Conservation (phyloP, 768 basidiomycete genomes). For the Phylloporus sp. region DNA sequence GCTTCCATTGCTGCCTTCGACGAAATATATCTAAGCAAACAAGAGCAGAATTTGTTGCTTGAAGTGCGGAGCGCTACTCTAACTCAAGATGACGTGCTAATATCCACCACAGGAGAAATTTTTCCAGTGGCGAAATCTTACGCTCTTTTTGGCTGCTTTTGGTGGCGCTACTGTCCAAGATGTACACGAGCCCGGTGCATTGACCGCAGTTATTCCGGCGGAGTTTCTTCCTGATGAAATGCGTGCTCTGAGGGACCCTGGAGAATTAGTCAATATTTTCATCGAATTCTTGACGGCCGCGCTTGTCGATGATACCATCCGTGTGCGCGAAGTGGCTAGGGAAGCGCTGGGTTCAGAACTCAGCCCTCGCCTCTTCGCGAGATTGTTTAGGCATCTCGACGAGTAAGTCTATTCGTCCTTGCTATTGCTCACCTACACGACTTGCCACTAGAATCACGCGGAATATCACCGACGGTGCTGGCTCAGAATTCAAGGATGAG, state of each 20-base stretch:
- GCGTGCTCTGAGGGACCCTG: conserved; percentile 57
- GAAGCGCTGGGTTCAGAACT: conserved; percentile 81
- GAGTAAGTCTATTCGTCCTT: conserved; percentile 45
- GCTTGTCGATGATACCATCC: conserved; percentile 55
- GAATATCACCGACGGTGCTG: conserved; percentile 44
- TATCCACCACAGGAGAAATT: conserved; percentile 52
- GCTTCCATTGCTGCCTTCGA: conserved; percentile 33
- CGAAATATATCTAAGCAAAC: conserved; percentile 31
- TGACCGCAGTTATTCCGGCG: conserved; percentile 50
- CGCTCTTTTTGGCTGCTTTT: conserved; percentile 71
- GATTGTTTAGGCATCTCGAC: conserved; percentile 66
- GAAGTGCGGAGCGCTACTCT: conserved; percentile 30
- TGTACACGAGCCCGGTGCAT: conserved; percentile 42
- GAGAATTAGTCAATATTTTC: conserved; percentile 57
- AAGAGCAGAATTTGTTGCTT: conserved; percentile 34
- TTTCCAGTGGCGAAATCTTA: conserved; percentile 82
- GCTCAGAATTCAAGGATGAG: conserved; percentile 36
- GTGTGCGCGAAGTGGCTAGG: conserved; percentile 71
- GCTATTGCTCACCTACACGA: neutral
- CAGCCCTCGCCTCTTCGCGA: conserved; percentile 60
- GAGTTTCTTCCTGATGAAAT: conserved; percentile 66
- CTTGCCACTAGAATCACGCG: conserved; percentile 42
- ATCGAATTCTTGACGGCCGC: conserved; percentile 64
- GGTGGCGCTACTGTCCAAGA: conserved; percentile 61
- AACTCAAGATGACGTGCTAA: conserved; percentile 1